Evolutionary conservation across 352 stramenopile genomes (phyloP).

Genomic region (Globisporangium megalacanthum): DNA sequence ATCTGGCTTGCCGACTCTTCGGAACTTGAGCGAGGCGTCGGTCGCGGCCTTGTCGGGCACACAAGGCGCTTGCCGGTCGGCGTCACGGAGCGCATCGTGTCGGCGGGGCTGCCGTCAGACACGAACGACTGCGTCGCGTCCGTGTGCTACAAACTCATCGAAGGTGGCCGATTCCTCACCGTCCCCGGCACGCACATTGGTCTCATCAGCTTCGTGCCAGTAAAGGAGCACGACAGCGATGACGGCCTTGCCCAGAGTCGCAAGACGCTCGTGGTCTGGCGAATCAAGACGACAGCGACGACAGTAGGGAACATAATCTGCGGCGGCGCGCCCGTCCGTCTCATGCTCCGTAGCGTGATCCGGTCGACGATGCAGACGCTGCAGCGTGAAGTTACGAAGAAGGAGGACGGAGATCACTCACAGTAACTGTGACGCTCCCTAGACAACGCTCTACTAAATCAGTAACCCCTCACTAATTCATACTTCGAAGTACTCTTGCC

Average conservation of each 20-base stretch:
- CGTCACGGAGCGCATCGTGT: conserved; percentile 65
- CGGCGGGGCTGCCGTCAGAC: conserved; percentile 26
- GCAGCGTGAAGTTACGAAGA: conserved; percentile 7
- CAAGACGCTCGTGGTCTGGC: conserved; percentile 55
- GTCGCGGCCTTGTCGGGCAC: conserved; percentile 50
- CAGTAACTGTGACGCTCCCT: too few relatives aligned
- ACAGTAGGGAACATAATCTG: conserved; percentile 42
- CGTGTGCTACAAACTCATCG: conserved; percentile 39
- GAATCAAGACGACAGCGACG: conserved; percentile 48
- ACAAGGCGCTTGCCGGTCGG: conserved; percentile 38
- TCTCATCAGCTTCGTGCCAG: conserved; percentile 49
- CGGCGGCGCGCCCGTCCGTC: conserved; percentile 22
- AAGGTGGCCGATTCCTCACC: conserved; percentile 38
- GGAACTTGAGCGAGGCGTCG: conserved; percentile 41
- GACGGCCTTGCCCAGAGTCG: conserved; percentile 6
- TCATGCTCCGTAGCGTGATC: conserved; percentile 33
- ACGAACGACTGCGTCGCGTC: conserved; percentile 26
- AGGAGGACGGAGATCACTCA: too few relatives aligned
- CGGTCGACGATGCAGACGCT: conserved; percentile 24
- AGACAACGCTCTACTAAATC: too few relatives aligned
- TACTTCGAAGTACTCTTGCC: background rate
- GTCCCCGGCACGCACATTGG: conserved; percentile 36
- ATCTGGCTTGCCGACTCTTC: conserved; percentile 30
- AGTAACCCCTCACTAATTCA: too few relatives aligned
- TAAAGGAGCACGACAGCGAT: conserved; percentile 9